These are phyloP conservation scores for Polyplosphaeria fusca DNA, from an alignment of 495 filamentous ascomycete species.

Conservation along the genomic window DNA sequence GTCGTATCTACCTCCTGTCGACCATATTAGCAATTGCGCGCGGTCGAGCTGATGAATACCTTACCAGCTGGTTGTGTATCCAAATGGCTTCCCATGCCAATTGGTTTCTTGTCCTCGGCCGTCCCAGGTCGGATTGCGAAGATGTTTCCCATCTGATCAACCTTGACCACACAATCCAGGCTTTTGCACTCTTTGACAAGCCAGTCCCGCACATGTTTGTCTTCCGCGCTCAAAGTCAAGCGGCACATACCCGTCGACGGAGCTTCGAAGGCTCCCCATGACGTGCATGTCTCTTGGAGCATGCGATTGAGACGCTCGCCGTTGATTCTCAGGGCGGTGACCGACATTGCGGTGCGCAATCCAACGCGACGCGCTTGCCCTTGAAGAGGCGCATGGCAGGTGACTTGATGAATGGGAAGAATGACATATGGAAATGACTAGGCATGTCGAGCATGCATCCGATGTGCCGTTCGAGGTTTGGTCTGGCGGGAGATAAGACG, in stretches of 20 bases:
- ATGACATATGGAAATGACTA: constrained; percentile 16
- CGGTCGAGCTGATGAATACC: not conserved
- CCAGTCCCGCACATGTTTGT: constrained; percentile 31
- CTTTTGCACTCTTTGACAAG: constrained; percentile 23
- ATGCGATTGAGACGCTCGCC: constrained; percentile 20
- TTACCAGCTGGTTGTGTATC: constrained; percentile 41
- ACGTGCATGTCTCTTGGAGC: constrained; percentile 24
- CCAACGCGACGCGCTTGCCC: not conserved
- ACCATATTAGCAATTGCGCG: constrained; percentile 8
- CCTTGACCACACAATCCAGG: constrained; percentile 26
- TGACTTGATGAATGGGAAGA: not conserved
- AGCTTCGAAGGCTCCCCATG: constrained; percentile 26
- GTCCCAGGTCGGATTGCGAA: constrained; percentile 28
- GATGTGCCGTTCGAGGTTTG: not conserved
- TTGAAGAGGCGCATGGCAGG: not conserved
- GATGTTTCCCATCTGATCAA: constrained; percentile 37
- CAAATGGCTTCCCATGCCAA: constrained; percentile 49
- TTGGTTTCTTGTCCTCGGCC: constrained; percentile 34
- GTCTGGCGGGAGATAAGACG: not conserved
- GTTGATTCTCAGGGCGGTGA: constrained; percentile 23
- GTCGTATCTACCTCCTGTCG: constrained; percentile 35
- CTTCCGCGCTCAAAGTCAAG: constrained; percentile 28
- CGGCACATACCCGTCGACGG: constrained; percentile 31
- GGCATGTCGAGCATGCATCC: not conserved
- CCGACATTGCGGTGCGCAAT: not conserved